phyloP scores from a whole-genome alignment of 2,329 filamentous ascomycete species.

The Hawksworthiomyces lignivorus region DNA sequence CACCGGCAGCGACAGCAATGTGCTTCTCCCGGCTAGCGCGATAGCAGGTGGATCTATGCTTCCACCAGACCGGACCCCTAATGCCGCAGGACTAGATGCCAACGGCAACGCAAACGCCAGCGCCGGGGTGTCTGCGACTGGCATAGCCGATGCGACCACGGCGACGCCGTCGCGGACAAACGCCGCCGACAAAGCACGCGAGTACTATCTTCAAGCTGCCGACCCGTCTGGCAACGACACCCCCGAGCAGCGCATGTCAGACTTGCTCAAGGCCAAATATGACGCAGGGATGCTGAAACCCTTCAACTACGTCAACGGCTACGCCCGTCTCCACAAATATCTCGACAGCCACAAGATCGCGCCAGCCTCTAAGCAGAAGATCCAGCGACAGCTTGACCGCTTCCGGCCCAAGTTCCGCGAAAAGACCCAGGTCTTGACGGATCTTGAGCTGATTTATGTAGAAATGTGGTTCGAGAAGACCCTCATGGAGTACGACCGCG shows the following conservation, averaged over 20 bases:
- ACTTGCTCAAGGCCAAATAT: conserved; percentile 89
- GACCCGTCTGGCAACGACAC: conserved; percentile 81
- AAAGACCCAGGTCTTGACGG: conserved; percentile 83
- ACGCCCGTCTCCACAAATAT: conserved; percentile 80
- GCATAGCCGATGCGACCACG: background rate
- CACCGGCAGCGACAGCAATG: conserved; percentile 25
- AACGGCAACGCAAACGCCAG: background rate
- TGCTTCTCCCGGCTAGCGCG: conserved; percentile 25
- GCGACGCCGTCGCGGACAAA: background rate
- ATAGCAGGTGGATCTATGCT: conserved; percentile 48
- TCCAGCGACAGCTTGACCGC: conserved; percentile 80
- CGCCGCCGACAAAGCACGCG: conserved; percentile 63
- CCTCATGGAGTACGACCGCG: conserved; percentile 94
- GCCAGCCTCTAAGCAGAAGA: conserved; percentile 77
- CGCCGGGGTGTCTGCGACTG: background rate
- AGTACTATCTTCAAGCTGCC: conserved; percentile 95
- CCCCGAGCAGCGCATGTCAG: conserved; percentile 91
- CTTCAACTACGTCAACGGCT: conserved; percentile 98
- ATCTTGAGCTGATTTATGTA: conserved; percentile 88
- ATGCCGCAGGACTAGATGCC: background rate
- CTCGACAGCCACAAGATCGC: conserved; percentile 78
- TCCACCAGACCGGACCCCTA: conserved; percentile 34
- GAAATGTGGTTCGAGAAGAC: conserved; percentile 99
- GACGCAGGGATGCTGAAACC: conserved; percentile 90
- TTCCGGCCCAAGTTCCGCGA: conserved; percentile 95